These are phyloP conservation scores for Periconia digitata DNA, from an alignment of 2,329 filamentous ascomycete species.

Conservation along the genomic window DNA sequence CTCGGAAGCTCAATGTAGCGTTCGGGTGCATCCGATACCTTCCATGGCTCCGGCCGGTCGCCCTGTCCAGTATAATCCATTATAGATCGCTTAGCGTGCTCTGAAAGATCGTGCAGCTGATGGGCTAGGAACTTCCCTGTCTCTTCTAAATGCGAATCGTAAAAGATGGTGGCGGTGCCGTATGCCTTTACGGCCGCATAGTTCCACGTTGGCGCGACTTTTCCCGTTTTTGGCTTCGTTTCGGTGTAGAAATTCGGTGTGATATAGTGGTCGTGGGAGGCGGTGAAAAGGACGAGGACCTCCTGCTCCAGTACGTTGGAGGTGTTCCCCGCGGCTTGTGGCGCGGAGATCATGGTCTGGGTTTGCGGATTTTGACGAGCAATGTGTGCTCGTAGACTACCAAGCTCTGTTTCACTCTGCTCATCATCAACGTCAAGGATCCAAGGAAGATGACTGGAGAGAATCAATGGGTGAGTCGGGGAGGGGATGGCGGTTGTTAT, in stretches of 20 bases:
- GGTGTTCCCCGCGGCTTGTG: slow-evolving; percentile 36
- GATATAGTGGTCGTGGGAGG: slow-evolving; percentile 62
- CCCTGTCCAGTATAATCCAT: slow-evolving; percentile 56
- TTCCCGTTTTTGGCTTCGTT: slow-evolving; percentile 65
- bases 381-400: slow-evolving; percentile 61
- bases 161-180: slow-evolving; percentile 59
- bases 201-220: slow-evolving; percentile 73
- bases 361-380: slow-evolving; percentile 65
- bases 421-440: slow-evolving; percentile 40
- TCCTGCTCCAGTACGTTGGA: slow-evolving; percentile 47
- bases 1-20: slow-evolving; percentile 52
- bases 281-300: slow-evolving; percentile 65
- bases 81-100: slow-evolving; percentile 54
- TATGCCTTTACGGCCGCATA: slow-evolving; percentile 68
- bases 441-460: slow-evolving; percentile 30
- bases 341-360: slow-evolving; percentile 58
- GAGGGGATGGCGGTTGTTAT: no score
- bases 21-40: slow-evolving; percentile 59
- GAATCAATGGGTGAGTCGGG: no score
- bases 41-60: slow-evolving; percentile 53
- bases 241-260: slow-evolving; percentile 65
- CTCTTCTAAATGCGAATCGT: slow-evolving; percentile 50
- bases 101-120: slow-evolving; percentile 58
- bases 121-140: slow-evolving; percentile 52
- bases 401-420: slow-evolving; percentile 47